A percentile compares a stretch with the other conserved stretches of the same genome.
These are phyloP conservation scores for Aspergillus sojae DNA, from an alignment of 2,329 filamentous ascomycete species.

Conservation along the genomic window DNA sequence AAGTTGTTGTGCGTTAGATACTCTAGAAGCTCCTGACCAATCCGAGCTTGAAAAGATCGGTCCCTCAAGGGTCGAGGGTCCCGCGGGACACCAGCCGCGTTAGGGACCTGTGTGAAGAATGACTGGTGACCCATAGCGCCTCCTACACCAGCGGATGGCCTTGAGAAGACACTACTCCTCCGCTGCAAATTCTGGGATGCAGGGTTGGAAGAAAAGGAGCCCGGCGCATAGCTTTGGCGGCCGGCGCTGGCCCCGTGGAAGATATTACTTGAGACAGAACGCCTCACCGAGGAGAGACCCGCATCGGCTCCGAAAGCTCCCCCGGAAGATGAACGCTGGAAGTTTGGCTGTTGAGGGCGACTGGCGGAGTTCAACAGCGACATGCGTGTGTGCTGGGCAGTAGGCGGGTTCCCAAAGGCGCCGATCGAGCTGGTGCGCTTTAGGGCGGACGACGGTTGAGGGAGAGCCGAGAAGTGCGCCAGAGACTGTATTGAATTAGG, in stretches of 20 bases:
- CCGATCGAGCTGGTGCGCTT: slow-evolving; percentile 85
- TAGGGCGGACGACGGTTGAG: slow-evolving; percentile 88
- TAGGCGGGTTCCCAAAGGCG: slow-evolving; percentile 64
- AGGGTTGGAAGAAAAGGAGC: slow-evolving; percentile 54
- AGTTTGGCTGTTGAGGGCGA: slow-evolving; percentile 83
- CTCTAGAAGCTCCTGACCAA: slow-evolving; percentile 87
- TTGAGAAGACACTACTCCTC: slow-evolving; percentile 81
- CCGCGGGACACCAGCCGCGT: slow-evolving; percentile 76
- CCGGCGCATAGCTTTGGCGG: slow-evolving; percentile 74
- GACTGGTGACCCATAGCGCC: slow-evolving; percentile 79
- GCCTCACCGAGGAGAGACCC: slow-evolving; percentile 79
- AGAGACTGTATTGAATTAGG: slow-evolving; percentile 22
- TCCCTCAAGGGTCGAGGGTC: slow-evolving; percentile 88
- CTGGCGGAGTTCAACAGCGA: slow-evolving; percentile 86
- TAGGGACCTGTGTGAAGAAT: slow-evolving; percentile 88
- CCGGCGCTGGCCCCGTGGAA: slow-evolving; percentile 59
- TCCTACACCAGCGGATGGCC: slow-evolving; percentile 61
- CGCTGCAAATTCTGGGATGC: slow-evolving; percentile 60
- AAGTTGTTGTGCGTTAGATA: slow-evolving; percentile 94
- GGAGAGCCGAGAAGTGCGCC: slow-evolving; percentile 73
- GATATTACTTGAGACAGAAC: slow-evolving; percentile 73
- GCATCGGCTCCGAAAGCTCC: slow-evolving; percentile 78
- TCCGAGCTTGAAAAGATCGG: slow-evolving; percentile 74
- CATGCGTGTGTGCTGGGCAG: slow-evolving; percentile 74
- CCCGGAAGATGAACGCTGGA: slow-evolving; percentile 74